These are phyloP conservation scores for Populus alba DNA, from an alignment of 345 rosid species.

Conservation along the genomic window DNA sequence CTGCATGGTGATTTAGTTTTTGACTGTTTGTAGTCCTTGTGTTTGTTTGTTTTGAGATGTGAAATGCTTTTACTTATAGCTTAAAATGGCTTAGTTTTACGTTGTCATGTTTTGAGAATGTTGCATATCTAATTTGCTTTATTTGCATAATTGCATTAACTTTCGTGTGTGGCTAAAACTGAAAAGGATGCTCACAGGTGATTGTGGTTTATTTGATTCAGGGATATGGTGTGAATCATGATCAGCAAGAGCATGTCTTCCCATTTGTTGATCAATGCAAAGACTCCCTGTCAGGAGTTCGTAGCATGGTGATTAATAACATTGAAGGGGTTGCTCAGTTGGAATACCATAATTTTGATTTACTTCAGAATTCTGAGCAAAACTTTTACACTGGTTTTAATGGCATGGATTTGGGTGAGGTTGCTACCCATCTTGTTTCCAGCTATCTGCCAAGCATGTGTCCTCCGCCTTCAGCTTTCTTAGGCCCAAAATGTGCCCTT, in stretches of 20 bases:
- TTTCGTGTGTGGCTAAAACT: slow-evolving; percentile 2
- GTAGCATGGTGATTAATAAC: slow-evolving; percentile 26
- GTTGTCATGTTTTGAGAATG: slow-evolving; percentile 1
- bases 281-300: slow-evolving; percentile 42
- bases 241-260: slow-evolving; percentile 54
- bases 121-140: background rate
- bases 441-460: slow-evolving; percentile 60
- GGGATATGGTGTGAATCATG: slow-evolving; percentile 57
- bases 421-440: slow-evolving; percentile 49
- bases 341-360: slow-evolving; percentile 66
- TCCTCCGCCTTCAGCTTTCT: slow-evolving; percentile 88
- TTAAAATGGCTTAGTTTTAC: background rate
- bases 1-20: background rate
- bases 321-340: slow-evolving; percentile 44
- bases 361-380: slow-evolving; percentile 64
- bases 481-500: slow-evolving; percentile 97
- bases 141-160: background rate
- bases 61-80: background rate
- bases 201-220: slow-evolving; percentile 28
- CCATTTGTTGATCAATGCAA: slow-evolving; percentile 55
- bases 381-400: slow-evolving; percentile 50
- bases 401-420: slow-evolving; percentile 47
- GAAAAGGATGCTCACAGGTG: slow-evolving; percentile 11
- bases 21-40: background rate
- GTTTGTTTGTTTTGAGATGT: background rate